Base-by-base conservation (phyloP, 495 filamentous ascomycete species). In the Amorphotheca resinae region DNA sequence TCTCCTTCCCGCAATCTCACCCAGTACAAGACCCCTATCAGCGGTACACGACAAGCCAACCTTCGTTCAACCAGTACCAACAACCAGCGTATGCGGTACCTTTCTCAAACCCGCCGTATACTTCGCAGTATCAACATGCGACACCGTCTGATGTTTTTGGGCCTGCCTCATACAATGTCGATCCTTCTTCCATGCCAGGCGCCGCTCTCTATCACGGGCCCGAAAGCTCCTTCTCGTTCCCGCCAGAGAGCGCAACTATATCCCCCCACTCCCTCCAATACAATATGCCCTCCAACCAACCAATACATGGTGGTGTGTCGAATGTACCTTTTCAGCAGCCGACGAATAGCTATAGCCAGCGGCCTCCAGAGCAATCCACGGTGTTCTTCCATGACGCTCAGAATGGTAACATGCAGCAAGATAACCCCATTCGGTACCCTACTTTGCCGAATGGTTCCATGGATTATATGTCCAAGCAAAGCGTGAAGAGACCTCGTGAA, bases 1-100 rank as follows among this genome's bases (percentile, higher is more conserved):
- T 39, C 33, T 3, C 33, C 9, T 46, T 38, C 30, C 49, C 51
- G 28, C 53, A 55, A 49, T 32, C 34, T 17, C 43, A 41, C 15
- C 38, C 37, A 49, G 36, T 31, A 1, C 50, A 47, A n/a, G 22
- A 31, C n/a, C 12, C 20, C 4, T 45, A 61, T 58, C 0, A 41
- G 56, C 51, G 59, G 58, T 20, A 66, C 65, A 33, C 48, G 48
- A 20, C 64, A 9, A 45, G 18, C n/a, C 40, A 42, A 35, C 37
- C 40, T 6, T 12, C 41, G 7, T 54, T 37, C 38, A 33, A 43
- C 9, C 40, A 54, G 9, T 54, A 37, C 33, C 51, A 54, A 32
- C 46, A 45, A 14, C 51, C 35, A 32, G 35, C 44, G 9, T 54
- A 50, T 45, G 28, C 26, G 6, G 18, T 42, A 2, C 16, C 34